Conservation (phyloP, 352 stramenopile species). For the Aphanomyces invadans region DNA sequence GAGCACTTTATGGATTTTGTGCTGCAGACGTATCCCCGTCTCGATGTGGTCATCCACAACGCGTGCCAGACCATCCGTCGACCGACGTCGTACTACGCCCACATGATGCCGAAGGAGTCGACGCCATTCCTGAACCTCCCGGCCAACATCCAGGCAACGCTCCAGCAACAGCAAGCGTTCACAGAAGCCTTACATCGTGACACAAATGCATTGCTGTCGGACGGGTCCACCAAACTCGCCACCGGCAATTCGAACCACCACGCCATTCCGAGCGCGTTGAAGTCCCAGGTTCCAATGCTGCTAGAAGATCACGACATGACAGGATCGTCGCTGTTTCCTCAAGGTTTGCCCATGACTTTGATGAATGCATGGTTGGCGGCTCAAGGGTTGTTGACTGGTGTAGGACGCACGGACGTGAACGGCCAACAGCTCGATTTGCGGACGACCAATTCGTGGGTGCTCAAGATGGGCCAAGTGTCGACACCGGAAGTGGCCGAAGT, state of each 20-base stretch:
- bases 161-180: conserved; percentile 78
- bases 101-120: conserved; percentile 81
- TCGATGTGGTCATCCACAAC: conserved; percentile 97
- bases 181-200: conserved; percentile 37
- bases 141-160: conserved; percentile 49
- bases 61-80: conserved; percentile 95
- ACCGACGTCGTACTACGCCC: conserved; percentile 91
- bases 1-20: conserved; percentile 92
- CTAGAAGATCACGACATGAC: conserved; percentile 39
- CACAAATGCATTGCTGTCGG: neutral
- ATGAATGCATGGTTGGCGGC: too few species aligned
- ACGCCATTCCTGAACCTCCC: conserved; percentile 46
- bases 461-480: conserved; percentile 91
- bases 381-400: neutral
- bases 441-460: conserved; percentile 91
- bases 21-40: conserved; percentile 66
- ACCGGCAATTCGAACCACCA: conserved; percentile 21
- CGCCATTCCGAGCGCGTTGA: conserved; percentile 66
- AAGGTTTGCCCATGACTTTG: too few species aligned
- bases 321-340: conserved; percentile 48
- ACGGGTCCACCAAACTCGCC: neutral
- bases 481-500: conserved; percentile 81
- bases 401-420: conserved; percentile 84
- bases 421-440: conserved; percentile 93
- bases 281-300: conserved; percentile 75